Evolutionary conservation across 768 basidiomycete genomes (phyloP).

Genomic region (Hericium erinaceus): DNA sequence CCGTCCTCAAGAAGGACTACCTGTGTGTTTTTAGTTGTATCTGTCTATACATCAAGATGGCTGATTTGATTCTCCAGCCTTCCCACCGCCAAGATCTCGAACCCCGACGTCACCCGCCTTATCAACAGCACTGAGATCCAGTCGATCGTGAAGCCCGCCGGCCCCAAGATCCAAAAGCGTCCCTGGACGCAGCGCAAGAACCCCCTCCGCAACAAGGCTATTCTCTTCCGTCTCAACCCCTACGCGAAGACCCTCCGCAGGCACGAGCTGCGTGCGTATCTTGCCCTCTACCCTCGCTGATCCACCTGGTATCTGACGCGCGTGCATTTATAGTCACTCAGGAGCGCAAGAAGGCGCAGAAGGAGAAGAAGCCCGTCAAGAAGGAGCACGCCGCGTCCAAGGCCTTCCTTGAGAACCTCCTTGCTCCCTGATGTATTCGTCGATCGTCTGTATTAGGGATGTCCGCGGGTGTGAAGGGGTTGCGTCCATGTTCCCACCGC

Average conservation of each 20-base stretch:
- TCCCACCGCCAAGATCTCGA: slow-evolving; percentile 91
- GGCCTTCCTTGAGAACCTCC: slow-evolving; percentile 76
- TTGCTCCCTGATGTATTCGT: slow-evolving; percentile 59
- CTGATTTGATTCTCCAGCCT: slow-evolving; percentile 39
- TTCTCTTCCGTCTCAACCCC: slow-evolving; percentile 96
- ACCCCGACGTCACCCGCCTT: slow-evolving; percentile 93
- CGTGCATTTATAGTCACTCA: slow-evolving; percentile 53
- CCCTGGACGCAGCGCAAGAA: slow-evolving; percentile 99
- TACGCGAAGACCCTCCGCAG: slow-evolving; percentile 92
- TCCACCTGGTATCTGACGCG: not conserved
- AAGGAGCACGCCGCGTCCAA: slow-evolving; percentile 57
- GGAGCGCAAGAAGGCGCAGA: slow-evolving; percentile 57
- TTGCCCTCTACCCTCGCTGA: not conserved
- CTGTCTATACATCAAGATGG: not conserved
- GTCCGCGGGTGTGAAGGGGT: not conserved
- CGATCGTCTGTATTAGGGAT: not conserved
- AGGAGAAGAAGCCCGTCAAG: slow-evolving; percentile 57
- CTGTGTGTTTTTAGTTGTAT: slow-evolving; percentile 35
- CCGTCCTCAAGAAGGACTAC: slow-evolving; percentile 84
- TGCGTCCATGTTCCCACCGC: not conserved
- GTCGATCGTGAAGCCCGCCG: slow-evolving; percentile 87
- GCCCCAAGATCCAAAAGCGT: slow-evolving; percentile 77
- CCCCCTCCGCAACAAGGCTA: slow-evolving; percentile 86
- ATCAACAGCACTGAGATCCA: slow-evolving; percentile 99
- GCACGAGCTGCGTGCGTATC: slow-evolving; percentile 73